Conservation (phyloP, 2,329 filamentous ascomycete genomes). For the Capronia americana region DNA sequence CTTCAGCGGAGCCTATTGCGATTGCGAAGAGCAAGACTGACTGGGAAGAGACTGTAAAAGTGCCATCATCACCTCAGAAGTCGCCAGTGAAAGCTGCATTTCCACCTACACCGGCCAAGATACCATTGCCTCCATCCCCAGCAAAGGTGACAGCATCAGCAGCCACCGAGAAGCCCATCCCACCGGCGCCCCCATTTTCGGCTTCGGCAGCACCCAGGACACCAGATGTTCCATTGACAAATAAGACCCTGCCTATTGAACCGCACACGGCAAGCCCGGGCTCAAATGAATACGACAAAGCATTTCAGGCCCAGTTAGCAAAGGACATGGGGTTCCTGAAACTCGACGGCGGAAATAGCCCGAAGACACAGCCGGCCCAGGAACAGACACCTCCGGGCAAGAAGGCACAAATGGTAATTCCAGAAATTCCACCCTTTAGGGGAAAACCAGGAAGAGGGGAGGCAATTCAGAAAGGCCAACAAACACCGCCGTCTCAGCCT, state of each 20-base stretch:
- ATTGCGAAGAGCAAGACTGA: conserved; percentile 49
- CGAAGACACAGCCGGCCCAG: conserved; percentile 27
- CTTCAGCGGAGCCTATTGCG: conserved; percentile 57
- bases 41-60: conserved; percentile 44
- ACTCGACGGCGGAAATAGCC: conserved; percentile 42
- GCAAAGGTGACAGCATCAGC: conserved; percentile 58
- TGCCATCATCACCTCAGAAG: conserved; percentile 64
- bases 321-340: conserved; percentile 51
- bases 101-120: conserved; percentile 62
- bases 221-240: conserved; percentile 52
- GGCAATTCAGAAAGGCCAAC: conserved; percentile 34
- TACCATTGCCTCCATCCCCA: conserved; percentile 67
- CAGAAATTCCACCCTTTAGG: conserved; percentile 46
- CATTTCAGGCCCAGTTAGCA: conserved; percentile 50
- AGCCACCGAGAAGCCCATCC: conserved; percentile 51
- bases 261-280: conserved; percentile 47
- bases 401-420: conserved; percentile 44
- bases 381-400: conserved; percentile 35
- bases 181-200: neutral
- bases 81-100: conserved; percentile 62
- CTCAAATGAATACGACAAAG: conserved; percentile 50
- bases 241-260: conserved; percentile 43
- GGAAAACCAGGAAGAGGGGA: conserved; percentile 40
- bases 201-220: conserved; percentile 52
- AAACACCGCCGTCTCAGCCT: conserved; percentile 40